Base-by-base conservation (phyloP, 1,284 basidiomycete genomes). In the Cerrena zonata region DNA sequence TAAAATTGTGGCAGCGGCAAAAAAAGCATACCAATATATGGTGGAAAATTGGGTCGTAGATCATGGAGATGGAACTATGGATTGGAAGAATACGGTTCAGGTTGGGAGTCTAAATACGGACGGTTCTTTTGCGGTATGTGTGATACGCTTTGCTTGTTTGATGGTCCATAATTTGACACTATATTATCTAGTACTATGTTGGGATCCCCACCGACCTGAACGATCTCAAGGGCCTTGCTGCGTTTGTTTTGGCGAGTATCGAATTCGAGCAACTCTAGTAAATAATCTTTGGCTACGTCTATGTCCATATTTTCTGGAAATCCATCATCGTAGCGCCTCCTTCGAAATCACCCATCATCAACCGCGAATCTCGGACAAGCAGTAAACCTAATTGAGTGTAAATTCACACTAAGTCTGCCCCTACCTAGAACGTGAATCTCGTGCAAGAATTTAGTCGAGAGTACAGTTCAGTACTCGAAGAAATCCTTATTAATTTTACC, bases 181-280 rank as follows among this genome's bases (percentile, higher is more conserved):
- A 74, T 75, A 76, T 58, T 74, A 75, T 53, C 61, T 74, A 50
- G 66, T 75, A 76, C 59, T 74, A 75, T 53, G 61, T 74, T 50
- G 66, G 68, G n/a, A n/a, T 70, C 45, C 60, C 66, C 1, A 65
- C 63, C 12, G 63, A 67, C 42, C 34, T 72, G 19, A 74, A 77
- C 52, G 74, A 77, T 55, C 63, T 77, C 25, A 76, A 77, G 56
- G 75, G 75, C 13, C 48, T 74, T 24, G 73, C 73, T 1, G 70
- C 74, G 0, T 77, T 77, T 55, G 54, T 76, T 5, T 60, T 77
- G n/a, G 75, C 74, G 1, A 76, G 75, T 53, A 53, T 75, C 45
- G 75, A 77, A 54, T 69, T 67, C 46, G 74, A 76, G 53, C 45
- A 46, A 4, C 27, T 46, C n/a, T 22, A 10, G 5, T 7, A 43